Base-by-base conservation (phyloP, 129 eudicot species). In the Pulicaria dysenterica region DNA sequence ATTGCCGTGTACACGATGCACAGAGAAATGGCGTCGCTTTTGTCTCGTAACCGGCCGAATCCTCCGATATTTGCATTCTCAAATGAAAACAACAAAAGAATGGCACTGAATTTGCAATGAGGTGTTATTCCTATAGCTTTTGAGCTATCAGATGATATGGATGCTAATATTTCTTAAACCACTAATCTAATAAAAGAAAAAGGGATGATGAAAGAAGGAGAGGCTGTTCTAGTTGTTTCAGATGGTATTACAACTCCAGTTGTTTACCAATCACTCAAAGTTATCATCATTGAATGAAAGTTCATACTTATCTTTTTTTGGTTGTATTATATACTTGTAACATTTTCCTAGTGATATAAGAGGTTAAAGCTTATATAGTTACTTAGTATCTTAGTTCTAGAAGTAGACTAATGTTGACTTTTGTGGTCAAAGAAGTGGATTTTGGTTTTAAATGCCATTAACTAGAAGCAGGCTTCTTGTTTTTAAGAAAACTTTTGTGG, bases 1-100 rank as follows among this genome's bases (percentile, higher is more conserved):
- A 75, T 88, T 37, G 84, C 85, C 41, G 97, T 82, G 59, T 91
- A 79, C 90, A 91, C 95, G 3, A 83, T 44, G 5, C 84, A 85
- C 6, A 90, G 95, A 14, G 80, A 74, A 74, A 91, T 91, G 95
- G 91, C 95, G n/a, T 85, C 91, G 7, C 85, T 87, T 31, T 76
- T 91, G 61, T 87, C 91, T 42, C 84, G 95, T 8, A 85, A 80
- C 80, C 83, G 91, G 16, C 91, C 97, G 39, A 82, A 85, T 34
- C 77, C 89, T 34, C 95, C 91, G 1, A 77, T 91, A 56, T 85
- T 91, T 72, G 95, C 97, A 9, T 87, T 91, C 83, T 81, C 95
- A 8, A 55, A 78, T 9, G 78, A 77, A 59, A 50, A 38, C 14
- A 74, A 76, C 67, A 82, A 86, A 4, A 44, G 84, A 56, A 83